Evolutionary conservation across 192 early-diverging fungal species (phyloP).

Genomic region (Backusella tarrabulga): DNA sequence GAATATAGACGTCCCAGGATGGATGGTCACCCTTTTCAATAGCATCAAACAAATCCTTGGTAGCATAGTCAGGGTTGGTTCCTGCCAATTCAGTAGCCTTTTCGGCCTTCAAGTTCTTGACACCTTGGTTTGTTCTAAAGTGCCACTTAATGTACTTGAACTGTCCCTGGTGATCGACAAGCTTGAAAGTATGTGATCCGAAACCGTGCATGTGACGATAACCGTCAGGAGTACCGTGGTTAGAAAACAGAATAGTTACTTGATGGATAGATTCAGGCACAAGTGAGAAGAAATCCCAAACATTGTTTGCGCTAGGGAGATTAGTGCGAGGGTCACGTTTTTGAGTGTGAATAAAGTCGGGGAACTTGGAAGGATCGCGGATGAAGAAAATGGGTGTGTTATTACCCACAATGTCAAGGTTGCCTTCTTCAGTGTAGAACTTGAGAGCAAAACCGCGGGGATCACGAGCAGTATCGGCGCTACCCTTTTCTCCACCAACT

Average conservation of each 20-base stretch:
- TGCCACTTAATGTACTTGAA: slow-evolving; percentile 83
- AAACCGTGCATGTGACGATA: slow-evolving; percentile 84
- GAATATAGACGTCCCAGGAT: slow-evolving; percentile 70
- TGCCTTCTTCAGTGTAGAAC: slow-evolving; percentile 87
- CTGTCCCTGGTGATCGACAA: slow-evolving; percentile 67
- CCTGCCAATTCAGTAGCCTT: slow-evolving; percentile 61
- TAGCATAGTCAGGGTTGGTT: slow-evolving; percentile 68
- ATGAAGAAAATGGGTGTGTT: slow-evolving; percentile 85
- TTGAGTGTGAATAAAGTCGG: slow-evolving; percentile 82
- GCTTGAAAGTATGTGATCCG: slow-evolving; percentile 77
- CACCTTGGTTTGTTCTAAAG: slow-evolving; percentile 75
- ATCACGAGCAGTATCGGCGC: slow-evolving; percentile 74
- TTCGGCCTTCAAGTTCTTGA: slow-evolving; percentile 65
- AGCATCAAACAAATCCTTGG: slow-evolving; percentile 70
- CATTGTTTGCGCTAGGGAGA: slow-evolving; percentile 60
- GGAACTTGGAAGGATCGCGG: slow-evolving; percentile 77
- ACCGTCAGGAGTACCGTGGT: slow-evolving; percentile 77
- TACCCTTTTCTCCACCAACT: slow-evolving; percentile 72
- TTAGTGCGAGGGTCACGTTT: slow-evolving; percentile 81
- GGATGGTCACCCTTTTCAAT: slow-evolving; percentile 71
- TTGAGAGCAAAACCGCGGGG: slow-evolving; percentile 81
- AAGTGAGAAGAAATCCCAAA: slow-evolving; percentile 81
- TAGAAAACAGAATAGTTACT: slow-evolving; percentile 76
- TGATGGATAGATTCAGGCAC: slow-evolving; percentile 79
- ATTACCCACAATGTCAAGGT: slow-evolving; percentile 85